phyloP scores from a whole-genome alignment of 257 asterid species.

The Vinca minor region DNA sequence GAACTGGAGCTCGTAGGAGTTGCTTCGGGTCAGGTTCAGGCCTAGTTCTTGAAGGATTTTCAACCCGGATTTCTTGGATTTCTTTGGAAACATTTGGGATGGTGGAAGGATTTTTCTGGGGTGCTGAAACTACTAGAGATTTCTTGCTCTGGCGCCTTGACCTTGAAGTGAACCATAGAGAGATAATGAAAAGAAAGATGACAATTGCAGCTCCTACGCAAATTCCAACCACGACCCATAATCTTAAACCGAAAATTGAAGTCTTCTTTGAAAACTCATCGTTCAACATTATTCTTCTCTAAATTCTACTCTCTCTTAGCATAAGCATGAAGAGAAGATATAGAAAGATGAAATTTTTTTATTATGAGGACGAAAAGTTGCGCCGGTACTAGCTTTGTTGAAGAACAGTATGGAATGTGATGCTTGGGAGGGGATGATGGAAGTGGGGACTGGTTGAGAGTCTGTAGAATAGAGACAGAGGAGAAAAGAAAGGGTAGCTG shows the following conservation, averaged over 20 bases:
- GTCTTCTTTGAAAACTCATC: constrained; percentile 53
- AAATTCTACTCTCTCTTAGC: not conserved
- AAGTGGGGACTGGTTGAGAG: constrained; percentile 14
- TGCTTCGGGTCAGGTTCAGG: constrained; percentile 26
- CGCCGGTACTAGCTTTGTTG: no score
- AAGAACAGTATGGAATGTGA: not conserved
- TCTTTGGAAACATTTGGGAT: constrained; percentile 66
- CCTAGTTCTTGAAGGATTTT: constrained; percentile 35
- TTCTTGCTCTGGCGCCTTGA: constrained; percentile 38
- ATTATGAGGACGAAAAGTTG: no score
- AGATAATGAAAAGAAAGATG: constrained; percentile 51
- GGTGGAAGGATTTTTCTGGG: constrained; percentile 35
- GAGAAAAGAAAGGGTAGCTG: constrained; percentile 27
- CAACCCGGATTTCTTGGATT: constrained; percentile 62
- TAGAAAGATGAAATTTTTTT: constrained; percentile 12
- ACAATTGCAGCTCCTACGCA: constrained; percentile 82
- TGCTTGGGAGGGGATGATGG: constrained; percentile 16
- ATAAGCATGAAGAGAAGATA: no score
- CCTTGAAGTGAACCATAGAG: constrained; percentile 78
- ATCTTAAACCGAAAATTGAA: constrained; percentile 65
- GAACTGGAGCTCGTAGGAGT: constrained; percentile 19
- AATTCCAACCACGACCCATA: constrained; percentile 75
- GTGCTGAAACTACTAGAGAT: constrained; percentile 12
- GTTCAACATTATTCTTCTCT: constrained; percentile 34
- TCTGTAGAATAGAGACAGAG: constrained; percentile 9